phyloP scores from a whole-genome alignment of 2,329 filamentous ascomycete species.

The Cladosporium colombiae region DNA sequence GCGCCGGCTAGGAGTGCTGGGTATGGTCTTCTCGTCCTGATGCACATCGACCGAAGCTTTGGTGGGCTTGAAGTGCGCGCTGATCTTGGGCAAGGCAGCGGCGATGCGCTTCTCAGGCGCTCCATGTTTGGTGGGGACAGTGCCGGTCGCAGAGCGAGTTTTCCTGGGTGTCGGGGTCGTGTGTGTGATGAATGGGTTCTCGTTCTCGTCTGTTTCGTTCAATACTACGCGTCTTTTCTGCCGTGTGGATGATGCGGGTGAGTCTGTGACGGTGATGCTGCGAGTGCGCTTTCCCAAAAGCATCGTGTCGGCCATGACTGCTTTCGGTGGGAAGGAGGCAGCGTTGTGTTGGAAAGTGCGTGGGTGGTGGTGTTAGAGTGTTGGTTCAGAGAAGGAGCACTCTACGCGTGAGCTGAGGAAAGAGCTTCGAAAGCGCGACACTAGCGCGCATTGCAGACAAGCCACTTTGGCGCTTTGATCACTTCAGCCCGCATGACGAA shows the following conservation, averaged over 20 bases:
- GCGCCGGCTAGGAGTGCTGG: slow-evolving; percentile 74
- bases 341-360: background rate
- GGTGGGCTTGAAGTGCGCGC: slow-evolving; percentile 45
- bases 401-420: background rate
- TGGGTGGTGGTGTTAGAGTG: slow-evolving; percentile 3
- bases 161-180: slow-evolving; percentile 39
- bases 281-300: slow-evolving; percentile 53
- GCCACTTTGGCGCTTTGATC: background rate
- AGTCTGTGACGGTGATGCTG: slow-evolving; percentile 35
- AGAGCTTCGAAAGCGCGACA: background rate
- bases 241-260: slow-evolving; percentile 36
- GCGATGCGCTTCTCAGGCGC: slow-evolving; percentile 44
- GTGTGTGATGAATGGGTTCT: slow-evolving; percentile 55
- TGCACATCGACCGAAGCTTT: slow-evolving; percentile 42
- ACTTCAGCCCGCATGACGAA: background rate
- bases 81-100: slow-evolving; percentile 50
- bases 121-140: slow-evolving; percentile 52
- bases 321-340: background rate
- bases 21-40: slow-evolving; percentile 51
- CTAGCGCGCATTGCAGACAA: background rate
- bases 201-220: slow-evolving; percentile 64
- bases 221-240: slow-evolving; percentile 47
- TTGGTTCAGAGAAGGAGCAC: background rate
- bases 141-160: slow-evolving; percentile 38
- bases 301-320: slow-evolving; percentile 11